phyloP scores from a whole-genome alignment of 305 asterid genomes.

The Solanum aculeatissimum region DNA sequence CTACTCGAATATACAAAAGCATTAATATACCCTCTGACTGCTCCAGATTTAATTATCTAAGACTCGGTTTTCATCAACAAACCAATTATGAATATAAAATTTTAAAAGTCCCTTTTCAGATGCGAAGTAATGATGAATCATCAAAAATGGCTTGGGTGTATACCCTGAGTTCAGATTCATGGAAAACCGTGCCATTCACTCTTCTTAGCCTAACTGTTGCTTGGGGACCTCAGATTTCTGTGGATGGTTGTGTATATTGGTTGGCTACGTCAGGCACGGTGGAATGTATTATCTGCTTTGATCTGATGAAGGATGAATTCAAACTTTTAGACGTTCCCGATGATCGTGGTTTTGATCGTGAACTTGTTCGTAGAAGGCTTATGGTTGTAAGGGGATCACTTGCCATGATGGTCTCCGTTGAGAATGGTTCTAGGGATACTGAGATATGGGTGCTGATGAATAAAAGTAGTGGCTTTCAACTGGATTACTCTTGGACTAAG shows the following conservation, averaged over 20 bases:
- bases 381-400: neutral
- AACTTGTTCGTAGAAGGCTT: neutral
- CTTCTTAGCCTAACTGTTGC: neutral
- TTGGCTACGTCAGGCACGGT: neutral
- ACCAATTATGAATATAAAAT: neutral
- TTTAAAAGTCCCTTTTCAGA: neutral
- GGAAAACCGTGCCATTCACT: neutral
- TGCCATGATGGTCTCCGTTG: neutral
- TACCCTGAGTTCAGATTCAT: neutral
- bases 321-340: neutral
- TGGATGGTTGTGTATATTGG: neutral
- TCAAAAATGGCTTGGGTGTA: neutral
- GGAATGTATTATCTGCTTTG: neutral
- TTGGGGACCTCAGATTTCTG: neutral
- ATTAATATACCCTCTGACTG: neutral
- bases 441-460: neutral
- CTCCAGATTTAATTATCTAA: neutral
- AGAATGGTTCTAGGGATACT: neutral
- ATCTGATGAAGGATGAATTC: neutral
- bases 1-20: neutral
- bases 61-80: neutral
- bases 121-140: neutral
- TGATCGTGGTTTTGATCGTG: neutral
- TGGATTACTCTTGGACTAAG: neutral
- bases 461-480: neutral